Conservation (phyloP, 768 basidiomycete species). For the Galerina marginata region DNA sequence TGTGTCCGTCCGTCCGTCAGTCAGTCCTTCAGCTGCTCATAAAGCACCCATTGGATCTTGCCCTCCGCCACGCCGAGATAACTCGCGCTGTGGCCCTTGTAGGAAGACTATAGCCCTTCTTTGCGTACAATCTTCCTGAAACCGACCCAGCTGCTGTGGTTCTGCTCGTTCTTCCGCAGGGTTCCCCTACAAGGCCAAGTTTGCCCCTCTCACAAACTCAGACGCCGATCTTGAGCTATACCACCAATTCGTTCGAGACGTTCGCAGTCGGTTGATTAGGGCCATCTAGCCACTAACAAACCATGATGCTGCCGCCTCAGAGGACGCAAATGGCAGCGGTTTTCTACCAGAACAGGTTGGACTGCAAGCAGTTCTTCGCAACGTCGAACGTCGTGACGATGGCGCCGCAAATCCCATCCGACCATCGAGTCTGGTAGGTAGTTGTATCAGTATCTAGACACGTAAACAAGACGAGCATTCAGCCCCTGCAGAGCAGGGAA, state of each 20-base stretch:
- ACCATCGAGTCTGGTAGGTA: conserved; percentile 74
- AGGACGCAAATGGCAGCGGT: conserved; percentile 43
- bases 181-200: no score
- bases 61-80: conserved; percentile 96
- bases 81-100: conserved; percentile 93
- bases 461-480: no score
- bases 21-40: conserved; percentile 87
- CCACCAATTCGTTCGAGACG: no score
- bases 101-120: conserved; percentile 88
- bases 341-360: conserved; percentile 69
- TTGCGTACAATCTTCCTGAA: conserved; percentile 77
- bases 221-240: no score
- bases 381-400: conserved; percentile 98
- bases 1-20: conserved; percentile 51
- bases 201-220: no score
- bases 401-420: conserved; percentile 97
- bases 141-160: conserved; percentile 55
- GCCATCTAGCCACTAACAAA: conserved; percentile 33
- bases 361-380: conserved; percentile 96
- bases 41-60: conserved; percentile 96
- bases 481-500: no score
- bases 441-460: not conserved
- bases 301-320: conserved; percentile 27
- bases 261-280: no score
- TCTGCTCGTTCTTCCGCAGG: no score